Evolutionary conservation across 371 early-diverging fungal species (phyloP).

Genomic region (Basidiobolus meristosporus): DNA sequence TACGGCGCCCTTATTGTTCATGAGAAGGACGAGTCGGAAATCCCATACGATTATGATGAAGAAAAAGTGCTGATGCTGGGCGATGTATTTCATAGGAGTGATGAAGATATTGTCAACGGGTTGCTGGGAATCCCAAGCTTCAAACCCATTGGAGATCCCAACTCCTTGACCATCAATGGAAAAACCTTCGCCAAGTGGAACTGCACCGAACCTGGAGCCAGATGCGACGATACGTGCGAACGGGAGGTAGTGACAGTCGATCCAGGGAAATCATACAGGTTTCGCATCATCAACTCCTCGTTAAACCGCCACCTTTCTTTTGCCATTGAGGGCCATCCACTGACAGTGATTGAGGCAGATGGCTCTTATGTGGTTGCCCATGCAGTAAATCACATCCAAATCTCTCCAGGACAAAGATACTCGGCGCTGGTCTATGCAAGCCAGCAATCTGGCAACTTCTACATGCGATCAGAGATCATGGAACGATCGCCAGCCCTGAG

Average conservation of each 20-base stretch:
- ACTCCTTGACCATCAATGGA: conserved; percentile 16
- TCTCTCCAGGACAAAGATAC: conserved; percentile 16
- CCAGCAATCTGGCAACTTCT: conserved; percentile 12
- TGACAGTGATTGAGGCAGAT: conserved; percentile 19
- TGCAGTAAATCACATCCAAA: conserved; percentile 9
- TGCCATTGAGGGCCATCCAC: conserved; percentile 13
- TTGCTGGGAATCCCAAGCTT: neutral
- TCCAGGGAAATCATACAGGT: conserved; percentile 1
- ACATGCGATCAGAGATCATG: conserved; percentile 9
- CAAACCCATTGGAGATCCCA: conserved; percentile 3
- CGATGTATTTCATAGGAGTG: neutral
- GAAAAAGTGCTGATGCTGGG: conserved; percentile 11
- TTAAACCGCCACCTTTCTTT: conserved; percentile 2
- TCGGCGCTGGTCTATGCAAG: conserved; percentile 15
- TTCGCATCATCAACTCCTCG: conserved; percentile 10
- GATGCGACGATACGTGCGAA: neutral
- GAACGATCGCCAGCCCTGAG: conserved; percentile 3
- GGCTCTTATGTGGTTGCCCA: conserved; percentile 11
- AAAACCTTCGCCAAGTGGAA: conserved; percentile 5
- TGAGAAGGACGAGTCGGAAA: conserved; percentile 9
- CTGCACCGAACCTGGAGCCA: conserved; percentile 1
- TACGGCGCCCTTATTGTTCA: conserved; percentile 10
- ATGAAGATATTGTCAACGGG: neutral
- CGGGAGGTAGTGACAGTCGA: neutral
- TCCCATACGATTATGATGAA: conserved; percentile 8